Conservation (phyloP, 2,329 filamentous ascomycete genomes). For the Penicillium oxalicum region DNA sequence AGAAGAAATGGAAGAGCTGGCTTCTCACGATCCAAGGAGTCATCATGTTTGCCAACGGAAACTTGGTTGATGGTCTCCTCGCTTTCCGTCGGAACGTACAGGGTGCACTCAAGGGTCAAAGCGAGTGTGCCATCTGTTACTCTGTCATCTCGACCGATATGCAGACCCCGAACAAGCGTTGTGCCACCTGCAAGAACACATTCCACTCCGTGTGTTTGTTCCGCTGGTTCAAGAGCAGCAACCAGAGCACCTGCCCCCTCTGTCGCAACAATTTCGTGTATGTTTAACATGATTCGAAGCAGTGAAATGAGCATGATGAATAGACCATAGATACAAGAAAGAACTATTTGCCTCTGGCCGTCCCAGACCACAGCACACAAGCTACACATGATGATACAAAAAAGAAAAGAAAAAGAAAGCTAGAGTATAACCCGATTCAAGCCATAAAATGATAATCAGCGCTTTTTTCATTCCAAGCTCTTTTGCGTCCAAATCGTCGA, state of each 20-base stretch:
- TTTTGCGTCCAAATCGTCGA: no score
- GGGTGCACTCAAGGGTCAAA: slow-evolving; percentile 84
- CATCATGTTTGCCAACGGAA: slow-evolving; percentile 87
- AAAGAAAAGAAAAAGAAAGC: no score
- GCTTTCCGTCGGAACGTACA: slow-evolving; percentile 83
- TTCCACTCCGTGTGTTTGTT: slow-evolving; percentile 89
- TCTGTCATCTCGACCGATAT: slow-evolving; percentile 84
- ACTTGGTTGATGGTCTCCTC: slow-evolving; percentile 76
- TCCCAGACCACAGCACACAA: no score
- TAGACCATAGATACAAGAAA: slow-evolving; percentile 13
- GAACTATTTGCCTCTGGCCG: neutral
- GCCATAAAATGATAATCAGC: no score
- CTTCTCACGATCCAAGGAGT: slow-evolving; percentile 81
- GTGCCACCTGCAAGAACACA: slow-evolving; percentile 84
- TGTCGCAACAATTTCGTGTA: slow-evolving; percentile 82
- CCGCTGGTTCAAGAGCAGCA: slow-evolving; percentile 95
- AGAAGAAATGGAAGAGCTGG: slow-evolving; percentile 91
- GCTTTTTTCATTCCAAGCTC: no score
- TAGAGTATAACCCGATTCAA: no score
- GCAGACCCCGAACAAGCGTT: slow-evolving; percentile 85
- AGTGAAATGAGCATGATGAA: slow-evolving; percentile 1
- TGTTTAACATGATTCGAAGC: slow-evolving; percentile 24
- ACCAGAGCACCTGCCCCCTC: slow-evolving; percentile 83
- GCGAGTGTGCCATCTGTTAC: slow-evolving; percentile 95
- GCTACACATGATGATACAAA: no score